phyloP scores from a whole-genome alignment of 805 yeast species.

The Pichia insulana region DNA sequence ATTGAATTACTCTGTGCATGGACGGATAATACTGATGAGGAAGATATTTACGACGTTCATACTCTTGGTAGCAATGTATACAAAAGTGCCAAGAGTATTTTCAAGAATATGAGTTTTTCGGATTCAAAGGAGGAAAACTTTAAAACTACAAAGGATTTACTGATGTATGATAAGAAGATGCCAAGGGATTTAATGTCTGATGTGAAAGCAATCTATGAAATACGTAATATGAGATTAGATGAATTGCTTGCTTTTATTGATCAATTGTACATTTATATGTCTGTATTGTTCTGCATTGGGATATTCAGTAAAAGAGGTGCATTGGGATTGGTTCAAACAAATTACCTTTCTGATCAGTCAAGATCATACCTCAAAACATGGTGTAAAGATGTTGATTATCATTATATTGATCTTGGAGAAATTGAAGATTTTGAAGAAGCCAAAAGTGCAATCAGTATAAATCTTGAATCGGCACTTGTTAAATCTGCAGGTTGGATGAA shows the following conservation, averaged over 20 bases:
- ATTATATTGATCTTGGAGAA: not conserved
- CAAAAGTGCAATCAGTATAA: not conserved
- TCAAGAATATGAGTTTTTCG: not conserved
- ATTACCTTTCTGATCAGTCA: conserved; percentile 16
- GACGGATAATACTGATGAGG: not conserved
- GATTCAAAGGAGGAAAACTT: no score
- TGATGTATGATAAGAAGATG: not conserved
- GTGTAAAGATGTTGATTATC: conserved; percentile 1
- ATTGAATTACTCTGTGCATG: conserved; percentile 8
- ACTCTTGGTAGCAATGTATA: not conserved
- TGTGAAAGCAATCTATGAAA: conserved; percentile 1
- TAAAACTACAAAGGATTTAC: not conserved
- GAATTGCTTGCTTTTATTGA: conserved; percentile 6
- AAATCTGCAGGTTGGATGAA: conserved; percentile 8
- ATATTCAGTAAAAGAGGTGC: conserved; percentile 21
- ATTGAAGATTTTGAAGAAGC: not conserved
- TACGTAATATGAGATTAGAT: not conserved
- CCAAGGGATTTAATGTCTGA: not conserved
- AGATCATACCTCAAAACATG: conserved; percentile 17
- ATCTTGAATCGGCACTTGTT: not conserved
- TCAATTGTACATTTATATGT: conserved; percentile 20
- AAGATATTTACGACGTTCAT: not conserved
- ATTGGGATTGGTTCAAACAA: conserved; percentile 23
- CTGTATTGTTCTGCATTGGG: conserved; percentile 18
- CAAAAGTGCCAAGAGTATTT: not conserved